Evolutionary conservation across 257 asterid species (phyloP), one percentile per base, ranked within the genome.

Genomic region (Solanum clarkiae): DNA sequence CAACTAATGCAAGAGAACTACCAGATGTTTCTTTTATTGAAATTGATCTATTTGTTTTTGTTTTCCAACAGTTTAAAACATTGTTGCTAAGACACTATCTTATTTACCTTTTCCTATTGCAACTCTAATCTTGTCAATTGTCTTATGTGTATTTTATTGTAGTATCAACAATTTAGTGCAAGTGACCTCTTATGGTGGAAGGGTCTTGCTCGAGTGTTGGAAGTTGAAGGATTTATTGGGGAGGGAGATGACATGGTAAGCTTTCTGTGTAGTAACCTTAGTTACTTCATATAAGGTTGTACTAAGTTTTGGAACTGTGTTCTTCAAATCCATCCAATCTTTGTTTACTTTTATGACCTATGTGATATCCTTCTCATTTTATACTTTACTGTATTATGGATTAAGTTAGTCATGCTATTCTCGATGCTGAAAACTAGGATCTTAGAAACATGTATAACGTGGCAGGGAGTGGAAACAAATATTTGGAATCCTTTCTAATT

Each of bases 131-230:
- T 24, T 79, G 49, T 53, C 77, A 49, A 82, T 85, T 22, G 56
- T 51, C 65, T 84, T 75, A 15, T 26, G 82, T 84, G 20, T 69
- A 57, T 49, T 84, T 72, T 80, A 60, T 53, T 85, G 90, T 90
- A 94, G 98, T 86, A 90, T 87, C 90, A 70, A 45, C 89, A 86
- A 66, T 94, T 90, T 87, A 88, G 90, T 84, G 83, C 92, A 29
- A 91, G 91, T 89, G 97, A 94, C 86, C 84, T 92, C 87, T 71
- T 87, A 80, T 93, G 98, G 98, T 94, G 98, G 98, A 91, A 88
- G 63, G 94, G 97, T 84, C 94, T 94, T 84, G 91, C 92, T 84
- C 97, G 98, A 85, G 44, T 94, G 81, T 87, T 93, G 88, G 92
- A 92, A 89, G 93, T 90, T 81, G 90, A 90, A 90, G 94, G 93